These are phyloP conservation scores for Trichoderma koningii DNA, from an alignment of 2,329 filamentous ascomycete genomes.

Conservation along the genomic window DNA sequence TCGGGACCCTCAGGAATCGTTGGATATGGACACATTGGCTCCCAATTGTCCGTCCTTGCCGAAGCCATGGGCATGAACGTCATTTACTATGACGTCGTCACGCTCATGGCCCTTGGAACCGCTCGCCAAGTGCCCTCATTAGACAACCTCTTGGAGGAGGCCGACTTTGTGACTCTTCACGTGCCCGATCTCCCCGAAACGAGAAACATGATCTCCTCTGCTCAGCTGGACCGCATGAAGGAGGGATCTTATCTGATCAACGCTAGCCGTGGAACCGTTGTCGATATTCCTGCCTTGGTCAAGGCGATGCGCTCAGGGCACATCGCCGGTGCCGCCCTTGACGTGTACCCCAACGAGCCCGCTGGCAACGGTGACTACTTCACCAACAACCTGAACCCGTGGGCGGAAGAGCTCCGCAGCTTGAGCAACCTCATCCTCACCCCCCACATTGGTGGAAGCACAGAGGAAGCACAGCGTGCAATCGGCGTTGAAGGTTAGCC, in stretches of 20 bases:
- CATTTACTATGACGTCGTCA: conserved; percentile 94
- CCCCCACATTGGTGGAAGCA: conserved; percentile 95
- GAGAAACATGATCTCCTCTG: conserved; percentile 81
- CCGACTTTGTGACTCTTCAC: conserved; percentile 93
- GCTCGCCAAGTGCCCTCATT: conserved; percentile 79
- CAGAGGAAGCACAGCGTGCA: conserved; percentile 93
- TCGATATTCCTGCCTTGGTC: conserved; percentile 90
- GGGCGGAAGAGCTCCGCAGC: conserved; percentile 80
- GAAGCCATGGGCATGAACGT: conserved; percentile 98
- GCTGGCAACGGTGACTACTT: conserved; percentile 95
- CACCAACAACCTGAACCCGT: conserved; percentile 76
- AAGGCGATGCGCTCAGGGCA: conserved; percentile 83
- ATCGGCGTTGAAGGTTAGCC: conserved; percentile 79
- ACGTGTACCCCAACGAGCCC: conserved; percentile 94
- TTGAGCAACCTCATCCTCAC: conserved; percentile 94
- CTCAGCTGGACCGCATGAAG: conserved; percentile 87
- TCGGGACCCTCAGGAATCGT: conserved; percentile 68
- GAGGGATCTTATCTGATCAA: conserved; percentile 92
- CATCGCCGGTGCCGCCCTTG: conserved; percentile 89
- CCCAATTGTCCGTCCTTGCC: conserved; percentile 90
- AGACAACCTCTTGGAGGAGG: conserved; percentile 71
- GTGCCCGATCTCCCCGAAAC: conserved; percentile 94
- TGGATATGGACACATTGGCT: conserved; percentile 96
- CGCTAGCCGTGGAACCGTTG: conserved; percentile 88
- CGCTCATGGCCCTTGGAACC: conserved; percentile 91